Base-by-base conservation (phyloP, 495 filamentous ascomycete species). In the Talaromyces proteolyticus region DNA sequence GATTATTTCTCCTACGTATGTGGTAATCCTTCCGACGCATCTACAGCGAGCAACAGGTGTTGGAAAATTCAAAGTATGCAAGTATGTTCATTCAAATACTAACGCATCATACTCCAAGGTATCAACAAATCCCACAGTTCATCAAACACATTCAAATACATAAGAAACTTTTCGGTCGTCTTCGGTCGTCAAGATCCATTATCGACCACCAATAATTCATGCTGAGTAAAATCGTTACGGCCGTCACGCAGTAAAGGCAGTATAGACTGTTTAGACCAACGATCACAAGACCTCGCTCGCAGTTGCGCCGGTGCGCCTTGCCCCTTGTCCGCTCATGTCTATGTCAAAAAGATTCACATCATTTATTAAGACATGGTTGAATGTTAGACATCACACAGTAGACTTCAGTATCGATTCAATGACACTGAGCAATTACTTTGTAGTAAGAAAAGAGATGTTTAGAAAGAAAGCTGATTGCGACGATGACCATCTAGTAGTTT, bases 401-500 rank as follows among this genome's bases (percentile, higher is more conserved):
- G 1, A 8, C 29, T 29, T 34, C 8, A n/a, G n/a, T n/a, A n/a
- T n/a, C n/a, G n/a, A n/a, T n/a, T n/a, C n/a, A n/a, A n/a, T n/a
- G n/a, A n/a, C n/a, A n/a, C n/a, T n/a, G n/a, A n/a, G n/a, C n/a
- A n/a, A n/a, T n/a, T n/a, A n/a, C n/a, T n/a, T n/a, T n/a, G n/a
- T n/a, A n/a, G n/a, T n/a, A n/a, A n/a, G n/a, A n/a, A n/a, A n/a
- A 29, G 12, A 40, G 38, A 40, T 7, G 7, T 38, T 59, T 58
- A 70, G 19, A 73, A 65, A n/a, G 66, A 68, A 29, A 73, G 56
- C 45, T 70, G 68, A 36, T 57, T 63, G 44, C 64, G 66, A 6
- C 65, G 67, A 26, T 73, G 71, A 21, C 68, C 67, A 43, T 75
- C 68, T 63, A 75, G 70, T 6, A 75, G 61, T 63, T 73, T 75